phyloP scores from a whole-genome alignment of 129 eudicot genomes.

The Sambucus nigra region DNA sequence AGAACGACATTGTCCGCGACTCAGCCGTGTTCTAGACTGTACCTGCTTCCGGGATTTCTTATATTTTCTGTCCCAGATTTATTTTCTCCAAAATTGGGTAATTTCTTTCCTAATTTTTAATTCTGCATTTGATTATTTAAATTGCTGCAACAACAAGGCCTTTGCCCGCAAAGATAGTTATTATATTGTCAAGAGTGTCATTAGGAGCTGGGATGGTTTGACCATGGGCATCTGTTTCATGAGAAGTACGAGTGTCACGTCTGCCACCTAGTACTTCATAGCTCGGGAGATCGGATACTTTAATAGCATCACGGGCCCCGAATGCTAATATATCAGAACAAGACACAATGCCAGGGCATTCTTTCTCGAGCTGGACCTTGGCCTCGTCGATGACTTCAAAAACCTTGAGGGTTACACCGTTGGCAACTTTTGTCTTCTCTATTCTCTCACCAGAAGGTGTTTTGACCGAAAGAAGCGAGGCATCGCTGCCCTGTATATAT shows the following conservation, averaged over 20 bases:
- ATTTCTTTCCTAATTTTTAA: too few relatives aligned
- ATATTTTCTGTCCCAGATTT: too few relatives aligned
- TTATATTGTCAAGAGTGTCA: background rate
- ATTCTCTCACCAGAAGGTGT: conserved; percentile 25
- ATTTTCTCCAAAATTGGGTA: too few relatives aligned
- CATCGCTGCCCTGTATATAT: conserved; percentile 43
- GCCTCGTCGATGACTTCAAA: conserved; percentile 33
- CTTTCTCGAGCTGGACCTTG: conserved; percentile 32
- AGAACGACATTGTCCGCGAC: too few relatives aligned
- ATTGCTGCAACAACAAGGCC: too few relatives aligned
- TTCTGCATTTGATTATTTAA: too few relatives aligned
- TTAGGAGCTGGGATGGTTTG: conserved; percentile 15
- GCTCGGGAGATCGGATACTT: conserved; percentile 11
- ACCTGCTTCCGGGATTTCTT: too few relatives aligned
- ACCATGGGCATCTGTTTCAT: background rate
- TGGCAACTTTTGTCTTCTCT: conserved; percentile 22
- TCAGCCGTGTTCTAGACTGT: too few relatives aligned
- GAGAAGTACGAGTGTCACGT: conserved; percentile 15
- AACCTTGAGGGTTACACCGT: conserved; percentile 23
- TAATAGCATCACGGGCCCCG: conserved; percentile 45
- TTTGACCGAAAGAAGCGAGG: conserved; percentile 33
- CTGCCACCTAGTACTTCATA: conserved; percentile 19
- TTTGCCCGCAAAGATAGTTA: conserved; percentile 7
- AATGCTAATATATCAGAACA: conserved; percentile 48
- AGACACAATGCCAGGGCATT: conserved; percentile 54